Evolutionary conservation across 306 rosid genomes (phyloP).

Genomic region (Inga oerstediana): DNA sequence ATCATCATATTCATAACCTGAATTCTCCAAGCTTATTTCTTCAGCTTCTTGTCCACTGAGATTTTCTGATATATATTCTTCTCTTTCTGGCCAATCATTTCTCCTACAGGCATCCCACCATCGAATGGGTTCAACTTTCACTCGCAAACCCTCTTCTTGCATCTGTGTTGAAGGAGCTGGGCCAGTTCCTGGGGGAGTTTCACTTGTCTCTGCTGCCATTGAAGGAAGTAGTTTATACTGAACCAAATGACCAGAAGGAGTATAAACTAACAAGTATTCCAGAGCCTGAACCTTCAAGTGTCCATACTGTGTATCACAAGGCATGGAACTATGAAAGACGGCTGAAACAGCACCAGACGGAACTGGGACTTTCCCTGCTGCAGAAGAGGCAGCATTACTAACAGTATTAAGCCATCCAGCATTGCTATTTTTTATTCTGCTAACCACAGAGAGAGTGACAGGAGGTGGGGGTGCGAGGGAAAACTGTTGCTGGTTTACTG

Average conservation of each 20-base stretch:
- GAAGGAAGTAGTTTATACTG: slow-evolving; percentile 80
- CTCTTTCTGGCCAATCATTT: slow-evolving; percentile 88
- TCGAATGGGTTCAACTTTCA: slow-evolving; percentile 90
- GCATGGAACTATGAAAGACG: slow-evolving; percentile 73
- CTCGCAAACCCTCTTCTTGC: slow-evolving; percentile 84
- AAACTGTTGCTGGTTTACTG: slow-evolving; percentile 60
- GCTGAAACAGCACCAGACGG: slow-evolving; percentile 94
- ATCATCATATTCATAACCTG: slow-evolving; percentile 53
- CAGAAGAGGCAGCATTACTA: slow-evolving; percentile 85
- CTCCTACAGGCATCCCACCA: slow-evolving; percentile 98
- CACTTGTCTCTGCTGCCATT: slow-evolving; percentile 65
- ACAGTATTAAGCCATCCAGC: slow-evolving; percentile 92
- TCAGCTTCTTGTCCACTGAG: slow-evolving; percentile 49
- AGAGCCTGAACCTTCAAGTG: slow-evolving; percentile 55
- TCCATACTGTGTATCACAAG: slow-evolving; percentile 45
- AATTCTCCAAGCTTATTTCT: slow-evolving; percentile 52
- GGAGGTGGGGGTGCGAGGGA: slow-evolving; percentile 76
- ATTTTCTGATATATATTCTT: slow-evolving; percentile 56
- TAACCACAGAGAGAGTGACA: slow-evolving; percentile 83
- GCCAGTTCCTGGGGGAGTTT: slow-evolving; percentile 55
- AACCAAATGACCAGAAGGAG: slow-evolving; percentile 83
- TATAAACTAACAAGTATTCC: slow-evolving; percentile 83
- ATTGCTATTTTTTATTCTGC: slow-evolving; percentile 82
- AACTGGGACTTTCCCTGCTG: slow-evolving; percentile 70
- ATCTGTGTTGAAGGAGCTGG: slow-evolving; percentile 59